These are phyloP conservation scores for Urochloa ruziziensis DNA, from an alignment of 176 grass and related monocot species.

Conservation along the genomic window DNA sequence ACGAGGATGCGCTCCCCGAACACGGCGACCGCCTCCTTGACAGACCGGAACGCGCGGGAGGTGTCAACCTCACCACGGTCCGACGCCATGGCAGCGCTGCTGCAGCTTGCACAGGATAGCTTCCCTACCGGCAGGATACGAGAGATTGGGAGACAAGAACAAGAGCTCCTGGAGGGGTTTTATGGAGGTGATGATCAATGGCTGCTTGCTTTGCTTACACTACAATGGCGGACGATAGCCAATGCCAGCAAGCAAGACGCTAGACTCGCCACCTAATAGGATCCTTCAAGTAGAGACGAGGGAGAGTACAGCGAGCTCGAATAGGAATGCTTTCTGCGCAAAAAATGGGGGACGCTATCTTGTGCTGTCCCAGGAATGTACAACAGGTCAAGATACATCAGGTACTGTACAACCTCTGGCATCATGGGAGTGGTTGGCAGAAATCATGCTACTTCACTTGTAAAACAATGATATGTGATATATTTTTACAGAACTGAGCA, in stretches of 20 bases:
- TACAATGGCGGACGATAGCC: constrained; percentile 51
- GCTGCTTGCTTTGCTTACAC: constrained; percentile 79
- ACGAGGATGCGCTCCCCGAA: constrained; percentile 69
- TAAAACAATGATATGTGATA: neutral
- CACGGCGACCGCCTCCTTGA: constrained; percentile 82
- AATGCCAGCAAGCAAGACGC: constrained; percentile 36
- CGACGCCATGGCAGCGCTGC: constrained; percentile 12
- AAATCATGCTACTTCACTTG: constrained; percentile 35
- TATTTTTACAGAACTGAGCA: neutral
- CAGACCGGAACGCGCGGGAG: constrained; percentile 60
- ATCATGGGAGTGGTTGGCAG: constrained; percentile 26
- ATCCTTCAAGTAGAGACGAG: constrained; percentile 53
- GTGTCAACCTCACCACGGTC: constrained; percentile 62
- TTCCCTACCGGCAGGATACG: constrained; percentile 1
- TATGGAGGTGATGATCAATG: constrained; percentile 14
- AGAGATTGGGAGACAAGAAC: constrained; percentile 26
- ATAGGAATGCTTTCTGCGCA: constrained; percentile 44
- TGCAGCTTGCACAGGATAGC: constrained; percentile 9
- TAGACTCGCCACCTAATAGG: constrained; percentile 43
- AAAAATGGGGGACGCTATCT: constrained; percentile 19
- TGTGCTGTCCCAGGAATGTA: constrained; percentile 26
- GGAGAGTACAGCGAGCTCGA: constrained; percentile 23
- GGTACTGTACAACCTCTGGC: neutral
- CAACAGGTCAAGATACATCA: constrained; percentile 12
- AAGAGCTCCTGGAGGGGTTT: neutral